phyloP scores from a whole-genome alignment of 148 eudicot genomes.

The Vaccinium corymbosum region DNA sequence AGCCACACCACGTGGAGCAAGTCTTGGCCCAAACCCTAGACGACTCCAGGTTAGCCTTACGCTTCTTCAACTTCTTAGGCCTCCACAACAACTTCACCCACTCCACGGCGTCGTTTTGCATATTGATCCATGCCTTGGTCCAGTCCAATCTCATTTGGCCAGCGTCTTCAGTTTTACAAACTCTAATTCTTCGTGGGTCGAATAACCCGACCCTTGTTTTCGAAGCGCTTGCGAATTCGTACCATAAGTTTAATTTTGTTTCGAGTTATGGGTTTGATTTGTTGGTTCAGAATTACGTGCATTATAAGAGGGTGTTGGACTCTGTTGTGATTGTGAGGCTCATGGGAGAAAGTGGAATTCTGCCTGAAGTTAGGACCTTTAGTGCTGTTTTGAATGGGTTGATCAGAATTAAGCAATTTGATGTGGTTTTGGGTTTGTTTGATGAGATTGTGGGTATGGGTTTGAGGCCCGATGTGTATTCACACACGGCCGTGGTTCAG shows the following conservation, averaged over 20 bases:
- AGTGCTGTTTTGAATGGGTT: conserved; percentile 68
- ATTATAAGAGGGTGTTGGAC: conserved; percentile 37
- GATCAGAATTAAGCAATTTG: conserved; percentile 38
- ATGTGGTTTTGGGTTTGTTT: conserved; percentile 47
- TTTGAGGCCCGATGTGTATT: conserved; percentile 52
- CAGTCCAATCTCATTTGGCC: conserved; percentile 55
- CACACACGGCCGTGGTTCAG: conserved; percentile 54
- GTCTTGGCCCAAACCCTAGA: conserved; percentile 40
- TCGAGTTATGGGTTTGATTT: conserved; percentile 58
- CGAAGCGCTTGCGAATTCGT: conserved; percentile 24
- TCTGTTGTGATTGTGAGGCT: conserved; percentile 39
- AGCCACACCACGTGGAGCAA: conserved; percentile 49
- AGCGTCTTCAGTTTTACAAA: conserved; percentile 60
- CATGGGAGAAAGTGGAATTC: conserved; percentile 36
- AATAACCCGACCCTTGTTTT: conserved; percentile 31
- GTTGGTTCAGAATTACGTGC: conserved; percentile 51
- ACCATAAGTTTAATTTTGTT: conserved; percentile 22
- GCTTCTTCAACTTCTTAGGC: conserved; percentile 86
- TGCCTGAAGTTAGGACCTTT: conserved; percentile 71
- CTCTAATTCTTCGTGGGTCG: conserved; percentile 26
- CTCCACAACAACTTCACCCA: conserved; percentile 63
- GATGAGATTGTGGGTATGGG: conserved; percentile 30
- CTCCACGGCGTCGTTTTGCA: conserved; percentile 61
- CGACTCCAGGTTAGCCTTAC: conserved; percentile 58
- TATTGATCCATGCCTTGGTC: conserved; percentile 52